Base-by-base conservation (phyloP, 2,329 filamentous ascomycete species). In the Aschersonia sp. region DNA sequence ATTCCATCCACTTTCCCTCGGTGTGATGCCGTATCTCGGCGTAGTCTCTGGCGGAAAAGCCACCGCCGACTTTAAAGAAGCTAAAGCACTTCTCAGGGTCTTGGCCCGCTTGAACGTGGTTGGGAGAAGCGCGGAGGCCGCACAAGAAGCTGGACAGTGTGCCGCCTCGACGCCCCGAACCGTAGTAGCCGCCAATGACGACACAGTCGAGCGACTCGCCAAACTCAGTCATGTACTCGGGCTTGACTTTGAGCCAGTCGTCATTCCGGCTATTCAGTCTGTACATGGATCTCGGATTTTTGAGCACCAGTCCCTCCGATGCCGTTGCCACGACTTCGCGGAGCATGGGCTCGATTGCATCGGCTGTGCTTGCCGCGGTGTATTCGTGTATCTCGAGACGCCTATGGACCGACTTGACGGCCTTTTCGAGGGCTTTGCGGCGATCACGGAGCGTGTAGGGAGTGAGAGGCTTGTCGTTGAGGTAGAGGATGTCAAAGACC, bases 41-140 rank as follows among this genome's bases (percentile, higher is more conserved):
- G 60, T 95, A 97, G 58, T 98, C 92, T 46, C 85, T 79, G 1
- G 79, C 83, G 11, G 78, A 81, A 61, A 97, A 89, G 0, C 92
- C 92, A 47, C 92, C 92, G n/a, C 92, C 92, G 12, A 98, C 92
- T 63, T 92, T 96, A 73, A 89, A 94, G 67, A 98, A 96, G n/a
- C 88, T 95, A 57, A 81, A 85, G 58, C 81, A 94, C 62, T 87
- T 88, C 64, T 86, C 83, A 0, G 79, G 75, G 51, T 80, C 75
- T 5, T 69, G 69, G 2, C 76, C 76, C 2, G 69, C 68, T 37
- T 72, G 68, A 35, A 83, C 73, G 33, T 85, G 75, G 51, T 81
- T 77, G 53, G 84, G 77, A 46, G 87, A 81, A 1, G 83, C 81
- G 31, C 87, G 76, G 7, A 98, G 68, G 1, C 89, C 92, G 58